Evolutionary conservation across 192 early-diverging fungal genomes (phyloP), one percentile per base, ranked within the genome.

Genomic region (Paraglomus occultum): DNA sequence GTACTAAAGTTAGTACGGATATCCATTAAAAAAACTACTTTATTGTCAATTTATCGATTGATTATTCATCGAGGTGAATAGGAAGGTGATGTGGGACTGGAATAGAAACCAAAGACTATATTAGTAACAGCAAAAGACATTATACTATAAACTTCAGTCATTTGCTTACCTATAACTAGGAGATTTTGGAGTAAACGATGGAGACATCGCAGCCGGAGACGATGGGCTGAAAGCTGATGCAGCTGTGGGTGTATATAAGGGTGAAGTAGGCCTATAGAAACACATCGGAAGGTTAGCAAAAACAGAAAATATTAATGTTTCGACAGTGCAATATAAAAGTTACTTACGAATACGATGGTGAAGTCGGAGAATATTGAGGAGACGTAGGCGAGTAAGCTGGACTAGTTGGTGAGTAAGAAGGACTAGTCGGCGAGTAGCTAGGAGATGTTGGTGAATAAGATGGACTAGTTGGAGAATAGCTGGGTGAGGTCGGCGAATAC

Each of bases 381-480:
- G 80, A 85, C 6, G 89, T 89, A 4, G 90, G 87, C 0, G 74
- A 78, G 61, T 90, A 91, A 20, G 73, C 77, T 8, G 88, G 88
- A 46, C 76, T 78, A 3, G 88, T 87, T 10, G 86, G 87, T 22
- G 85, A 87, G 71, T 91, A 92, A 63, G 71, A 74, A 14, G 85
- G 85, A 59, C 81, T 82, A 9, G 86, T 76, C 17, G 87, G 91
- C 1, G 80, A 88, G 75, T 96, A 95, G 3, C 78, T 82, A 0
- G 92, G 92, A 43, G 80, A 83, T 22, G 89, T 92, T 3, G 93
- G 91, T 53, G 85, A 84, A 75, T 91, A 90, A n/a, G 70, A 73
- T 10, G 92, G 92, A 9, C 75, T 80, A 3, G 91, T 90, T 6
- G 91, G 92, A 10, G 82, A 84, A 74, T 90, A 91, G 38, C 68